Conservation (phyloP, 225 moss, liverwort and hornwort species). For the Climacium dendroides region DNA sequence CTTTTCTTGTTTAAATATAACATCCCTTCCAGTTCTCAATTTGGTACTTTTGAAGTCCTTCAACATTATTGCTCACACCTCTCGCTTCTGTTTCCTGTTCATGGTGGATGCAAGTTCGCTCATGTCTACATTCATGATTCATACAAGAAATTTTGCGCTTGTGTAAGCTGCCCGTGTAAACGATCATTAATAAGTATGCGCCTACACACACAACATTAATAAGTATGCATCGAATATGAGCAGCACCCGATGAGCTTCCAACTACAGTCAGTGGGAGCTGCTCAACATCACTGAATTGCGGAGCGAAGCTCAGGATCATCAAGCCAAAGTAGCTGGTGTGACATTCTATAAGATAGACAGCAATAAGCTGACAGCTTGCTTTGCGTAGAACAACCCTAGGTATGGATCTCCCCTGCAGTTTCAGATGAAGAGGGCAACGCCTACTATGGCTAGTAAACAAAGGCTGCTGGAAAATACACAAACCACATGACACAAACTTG, state of each 20-base stretch:
- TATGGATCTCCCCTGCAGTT: neutral
- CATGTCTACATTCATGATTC: neutral
- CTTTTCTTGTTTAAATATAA: neutral
- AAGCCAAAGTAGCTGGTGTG: slow-evolving; percentile 12
- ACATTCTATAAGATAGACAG: slow-evolving; percentile 42
- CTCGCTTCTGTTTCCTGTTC: too few species aligned
- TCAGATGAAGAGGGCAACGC: neutral
- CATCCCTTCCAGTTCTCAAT: neutral
- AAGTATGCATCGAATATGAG: slow-evolving; percentile 22
- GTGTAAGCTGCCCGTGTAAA: too few species aligned
- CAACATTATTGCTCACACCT: neutral
- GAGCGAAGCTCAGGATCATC: slow-evolving; percentile 21
- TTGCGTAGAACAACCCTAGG: slow-evolving; percentile 11
- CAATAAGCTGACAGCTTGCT: slow-evolving; percentile 33
- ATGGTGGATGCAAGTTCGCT: neutral
- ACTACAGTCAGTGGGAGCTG: slow-evolving; percentile 39
- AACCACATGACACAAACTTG: neutral
- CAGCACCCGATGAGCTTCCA: slow-evolving; percentile 4
- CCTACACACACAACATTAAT: too few species aligned
- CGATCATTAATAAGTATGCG: too few species aligned
- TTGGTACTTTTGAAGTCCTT: neutral
- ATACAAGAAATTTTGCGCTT: too few species aligned
- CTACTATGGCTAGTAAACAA: neutral
- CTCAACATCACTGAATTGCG: slow-evolving; percentile 8
- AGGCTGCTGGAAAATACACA: neutral